A percentile compares a stretch with the other conserved stretches of the same genome.
These are phyloP conservation scores for Bimuria novae-zelandiae DNA, from an alignment of 2,329 filamentous ascomycete species.

Conservation along the genomic window DNA sequence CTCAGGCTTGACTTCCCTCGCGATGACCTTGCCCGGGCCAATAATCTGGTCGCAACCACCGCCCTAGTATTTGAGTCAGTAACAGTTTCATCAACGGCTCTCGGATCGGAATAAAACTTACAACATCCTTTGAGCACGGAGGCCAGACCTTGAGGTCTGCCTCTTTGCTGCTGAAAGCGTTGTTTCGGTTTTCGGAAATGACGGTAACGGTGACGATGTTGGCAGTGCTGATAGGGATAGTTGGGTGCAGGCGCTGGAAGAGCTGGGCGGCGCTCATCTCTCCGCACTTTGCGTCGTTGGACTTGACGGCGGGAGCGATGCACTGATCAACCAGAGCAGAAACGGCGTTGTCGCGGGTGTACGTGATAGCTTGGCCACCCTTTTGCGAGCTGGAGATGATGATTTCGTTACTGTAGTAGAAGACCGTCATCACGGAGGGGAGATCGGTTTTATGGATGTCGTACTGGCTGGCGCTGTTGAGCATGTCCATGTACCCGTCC, in stretches of 20 bases:
- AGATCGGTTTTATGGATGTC: neutral
- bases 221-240: neutral
- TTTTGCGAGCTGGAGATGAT: slow-evolving; percentile 4
- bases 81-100: neutral
- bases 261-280: slow-evolving; percentile 7
- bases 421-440: slow-evolving; percentile 1
- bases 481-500: slow-evolving; percentile 2
- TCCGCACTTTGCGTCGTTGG: slow-evolving; percentile 3
- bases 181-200: neutral
- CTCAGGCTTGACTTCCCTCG: neutral
- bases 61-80: neutral
- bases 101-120: neutral
- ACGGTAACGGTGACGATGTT: slow-evolving; percentile 1
- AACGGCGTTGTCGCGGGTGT: neutral
- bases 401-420: neutral
- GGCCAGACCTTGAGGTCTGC: neutral
- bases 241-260: neutral
- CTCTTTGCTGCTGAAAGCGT: neutral
- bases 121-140: neutral
- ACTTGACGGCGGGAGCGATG: neutral
- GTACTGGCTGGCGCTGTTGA: neutral
- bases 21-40: slow-evolving; percentile 3
- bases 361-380: neutral
- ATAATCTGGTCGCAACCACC: neutral
- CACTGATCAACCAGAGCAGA: neutral